Evolutionary conservation across 2,329 filamentous ascomycete species (phyloP).

Genomic region (Colletotrichum siamense): DNA sequence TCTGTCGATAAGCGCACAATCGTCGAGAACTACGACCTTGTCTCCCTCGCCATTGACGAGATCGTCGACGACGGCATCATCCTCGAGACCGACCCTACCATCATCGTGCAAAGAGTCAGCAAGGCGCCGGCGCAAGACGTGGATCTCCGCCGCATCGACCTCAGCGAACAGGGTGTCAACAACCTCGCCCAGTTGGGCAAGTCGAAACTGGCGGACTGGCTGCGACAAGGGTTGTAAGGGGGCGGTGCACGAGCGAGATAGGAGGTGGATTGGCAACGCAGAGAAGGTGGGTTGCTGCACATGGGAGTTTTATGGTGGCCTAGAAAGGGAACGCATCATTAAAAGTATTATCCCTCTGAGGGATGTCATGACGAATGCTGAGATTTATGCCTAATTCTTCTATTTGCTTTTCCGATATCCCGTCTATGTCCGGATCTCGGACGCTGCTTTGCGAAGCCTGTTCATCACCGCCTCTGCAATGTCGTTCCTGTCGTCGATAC

Average conservation of each 20-base stretch:
- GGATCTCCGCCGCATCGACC: conserved; percentile 90
- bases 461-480: conserved; percentile 90
- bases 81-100: conserved; percentile 93
- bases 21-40: conserved; percentile 93
- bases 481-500: conserved; percentile 79
- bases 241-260: not conserved
- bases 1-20: conserved; percentile 97
- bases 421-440: conserved; percentile 58
- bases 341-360: conserved; percentile 16
- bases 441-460: conserved; percentile 78
- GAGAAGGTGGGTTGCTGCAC: not conserved
- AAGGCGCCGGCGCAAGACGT: conserved; percentile 90
- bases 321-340: conserved; percentile 22
- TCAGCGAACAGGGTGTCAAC: conserved; percentile 93
- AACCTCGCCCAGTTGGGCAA: conserved; percentile 95
- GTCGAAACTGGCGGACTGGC: conserved; percentile 86
- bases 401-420: not conserved
- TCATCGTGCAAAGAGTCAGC: conserved; percentile 91
- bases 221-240: conserved; percentile 79
- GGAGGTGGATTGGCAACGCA: not conserved
- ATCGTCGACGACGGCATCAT: conserved; percentile 96
- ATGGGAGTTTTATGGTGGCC: conserved; percentile 24
- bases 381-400: conserved; percentile 22
- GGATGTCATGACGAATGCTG: conserved; percentile 22
- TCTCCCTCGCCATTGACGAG: conserved; percentile 93